Percentiles rank a stretch among this genome's conserved stretches.
These are phyloP conservation scores for Xanthoceras sorbifolium DNA, from an alignment of 345 rosid species.

Conservation along the genomic window DNA sequence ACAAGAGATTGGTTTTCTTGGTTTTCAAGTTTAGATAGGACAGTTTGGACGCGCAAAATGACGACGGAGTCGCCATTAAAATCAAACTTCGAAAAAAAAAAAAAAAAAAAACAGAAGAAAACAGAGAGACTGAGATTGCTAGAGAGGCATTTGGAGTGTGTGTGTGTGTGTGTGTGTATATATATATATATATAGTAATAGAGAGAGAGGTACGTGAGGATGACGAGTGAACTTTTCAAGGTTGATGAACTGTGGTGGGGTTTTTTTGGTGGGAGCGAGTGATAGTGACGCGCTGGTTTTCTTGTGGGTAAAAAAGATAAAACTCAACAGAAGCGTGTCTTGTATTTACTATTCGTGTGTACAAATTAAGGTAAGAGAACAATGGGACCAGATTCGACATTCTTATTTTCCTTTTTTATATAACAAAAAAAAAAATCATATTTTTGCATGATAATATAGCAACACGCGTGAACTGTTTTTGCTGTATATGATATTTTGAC, in stretches of 20 bases:
- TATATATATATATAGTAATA: background rate
- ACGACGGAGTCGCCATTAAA: slow-evolving; percentile 21
- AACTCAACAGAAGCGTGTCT: too few relatives aligned
- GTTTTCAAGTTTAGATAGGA: slow-evolving; percentile 27
- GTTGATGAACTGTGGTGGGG: background rate
- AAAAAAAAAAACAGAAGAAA: too few relatives aligned
- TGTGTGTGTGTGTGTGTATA: background rate
- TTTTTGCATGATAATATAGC: background rate
- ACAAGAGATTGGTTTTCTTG: slow-evolving; percentile 51
- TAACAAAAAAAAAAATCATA: background rate
- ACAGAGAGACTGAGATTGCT: background rate
- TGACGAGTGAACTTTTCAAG: slow-evolving; percentile 11
- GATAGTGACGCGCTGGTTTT: background rate
- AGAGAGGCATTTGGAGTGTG: background rate
- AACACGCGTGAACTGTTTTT: too few relatives aligned
- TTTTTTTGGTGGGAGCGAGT: background rate
- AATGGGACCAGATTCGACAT: background rate
- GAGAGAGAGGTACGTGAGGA: background rate
- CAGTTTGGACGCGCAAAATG: background rate
- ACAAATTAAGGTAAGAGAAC: background rate
- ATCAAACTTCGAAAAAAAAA: background rate
- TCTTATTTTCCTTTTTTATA: too few relatives aligned
- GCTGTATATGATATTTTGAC: background rate
- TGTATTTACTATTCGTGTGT: background rate
- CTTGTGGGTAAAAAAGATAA: background rate